Evolutionary conservation across 257 asterid species (phyloP), one percentile per base, ranked within the genome.

Genomic region (Forsythia viridissima): DNA sequence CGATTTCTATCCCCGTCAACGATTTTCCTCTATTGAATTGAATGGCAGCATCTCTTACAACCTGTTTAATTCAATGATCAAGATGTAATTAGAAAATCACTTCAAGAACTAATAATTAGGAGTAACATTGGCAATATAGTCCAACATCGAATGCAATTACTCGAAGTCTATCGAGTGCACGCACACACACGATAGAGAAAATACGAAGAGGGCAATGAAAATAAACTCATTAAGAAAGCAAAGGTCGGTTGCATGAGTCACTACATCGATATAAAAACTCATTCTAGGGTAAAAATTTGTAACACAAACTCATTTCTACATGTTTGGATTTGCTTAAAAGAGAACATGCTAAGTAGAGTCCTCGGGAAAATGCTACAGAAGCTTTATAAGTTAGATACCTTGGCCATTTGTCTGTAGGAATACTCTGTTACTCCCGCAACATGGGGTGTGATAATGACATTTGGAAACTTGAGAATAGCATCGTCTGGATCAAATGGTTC

Each of bases 401-500:
- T 93, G 57, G 98, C 96, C 99, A 92, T 96, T 82, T 59, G 70
- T 80, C 96, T 90, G 15, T 90, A 93, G 46, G 99, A 89, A 51
- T 41, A 59, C 76, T 93, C 92, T 34, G 99, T 92, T 37, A 93
- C 96, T 73, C 97, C 99, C 51, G 93, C 99, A 83, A 96, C 94
- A 80, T 93, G 99, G 46, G 98, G 98, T 37, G 99, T 96, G 81
- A 90, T 80, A 34, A 93, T 87, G 76, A 96, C 97, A 81, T 93
- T 93, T 5, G 97, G 93, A 77, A 93, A 90, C 83, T 87, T 87
- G 18, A 96, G 83, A 79, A 96, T 81, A 38, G 90, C 87, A 81
- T 96, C 94, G 73, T 93, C 88, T 0, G 98, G 99, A 84, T 96
- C 96, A 81, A 96, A 93, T 71, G 99, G 99, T 80, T 95, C 99